Conservation (phyloP, 768 basidiomycete genomes). For the Hericium rajendrae region DNA sequence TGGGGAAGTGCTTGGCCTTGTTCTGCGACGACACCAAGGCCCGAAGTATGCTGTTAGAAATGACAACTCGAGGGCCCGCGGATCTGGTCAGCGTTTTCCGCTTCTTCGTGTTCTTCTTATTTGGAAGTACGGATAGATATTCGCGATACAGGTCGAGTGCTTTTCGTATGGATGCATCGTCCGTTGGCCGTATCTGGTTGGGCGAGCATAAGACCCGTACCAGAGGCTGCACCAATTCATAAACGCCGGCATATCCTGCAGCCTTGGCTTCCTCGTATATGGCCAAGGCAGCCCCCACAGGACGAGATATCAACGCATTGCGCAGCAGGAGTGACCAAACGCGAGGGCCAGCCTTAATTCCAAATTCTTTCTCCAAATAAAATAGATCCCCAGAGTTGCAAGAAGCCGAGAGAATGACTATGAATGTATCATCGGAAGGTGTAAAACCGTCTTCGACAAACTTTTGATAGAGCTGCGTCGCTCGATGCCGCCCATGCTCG, state of each 20-base stretch:
- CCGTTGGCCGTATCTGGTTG: slow-evolving; percentile 21
- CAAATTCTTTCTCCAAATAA: slow-evolving; percentile 31
- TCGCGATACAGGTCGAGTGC: slow-evolving; percentile 48
- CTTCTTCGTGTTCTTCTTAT: neutral
- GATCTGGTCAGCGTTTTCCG: neutral
- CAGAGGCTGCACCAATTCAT: slow-evolving; percentile 44
- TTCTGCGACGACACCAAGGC: slow-evolving; percentile 31
- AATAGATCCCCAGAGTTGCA: slow-evolving; percentile 1
- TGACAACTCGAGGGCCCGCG: slow-evolving; percentile 20
- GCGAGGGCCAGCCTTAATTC: slow-evolving; percentile 27
- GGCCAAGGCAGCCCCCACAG: slow-evolving; percentile 31
- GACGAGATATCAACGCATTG: slow-evolving; percentile 34
- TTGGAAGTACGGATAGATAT: neutral
- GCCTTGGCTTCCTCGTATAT: slow-evolving; percentile 40
- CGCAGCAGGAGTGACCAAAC: slow-evolving; percentile 50
- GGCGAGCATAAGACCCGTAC: slow-evolving; percentile 39
- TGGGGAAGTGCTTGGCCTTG: slow-evolving; percentile 36
- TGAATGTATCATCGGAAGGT: slow-evolving; percentile 9
- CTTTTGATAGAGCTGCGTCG: neutral
- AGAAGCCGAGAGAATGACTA: slow-evolving; percentile 4
- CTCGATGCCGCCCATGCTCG: neutral
- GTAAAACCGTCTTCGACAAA: slow-evolving; percentile 5
- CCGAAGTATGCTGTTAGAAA: slow-evolving; percentile 38
- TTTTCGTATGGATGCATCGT: slow-evolving; percentile 36
- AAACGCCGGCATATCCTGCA: slow-evolving; percentile 37